Base-by-base conservation (phyloP, 2,329 filamentous ascomycete species). In the Tolypocladium tundrense region DNA sequence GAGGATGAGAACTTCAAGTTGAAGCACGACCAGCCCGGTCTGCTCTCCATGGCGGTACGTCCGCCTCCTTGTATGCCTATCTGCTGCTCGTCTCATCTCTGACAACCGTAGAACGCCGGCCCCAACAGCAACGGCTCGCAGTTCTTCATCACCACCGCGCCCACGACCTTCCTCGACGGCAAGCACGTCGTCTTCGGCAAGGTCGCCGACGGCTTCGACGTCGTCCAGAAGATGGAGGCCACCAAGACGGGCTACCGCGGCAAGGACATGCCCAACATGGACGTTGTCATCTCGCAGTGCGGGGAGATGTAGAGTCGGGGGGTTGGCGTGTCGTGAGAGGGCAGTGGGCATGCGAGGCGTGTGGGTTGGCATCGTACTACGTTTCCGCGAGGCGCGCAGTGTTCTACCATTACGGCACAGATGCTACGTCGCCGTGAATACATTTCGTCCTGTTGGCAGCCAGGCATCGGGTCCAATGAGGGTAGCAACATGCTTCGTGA, bases 131-230 rank as follows among this genome's bases (percentile, higher is more conserved):
- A 97, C 72, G 94, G 94, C 42, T 91, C 86, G 60, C 94, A 97
- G 70, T 99, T 99, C 79, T 99, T 99, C 80, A 93, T 97, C 76
- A 97, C 92, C 2, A 94, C 90, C 0, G 88, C 88, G 2, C 80
- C 88, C 6, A 94, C 93, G 0, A 90, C 91, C 1, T 95, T 95
- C 69, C 77, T 99, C 33, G 88, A 97, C 73, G 84, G 83, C 68
- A 97, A 97, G 75, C 94, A 99, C 72, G 91, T 96, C 58, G 92
- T 97, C 21, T 97, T 97, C 67, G 94, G 94, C 55, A 87, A 89
- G 70, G 93, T 97, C 1, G 79, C 91, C 51, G 89, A 92, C 45
- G 92, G 93, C 42, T 88, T 97, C 83, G 91, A 97, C 60, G 85
- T 97, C 7, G 89, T 97, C 50, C 82, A 80, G 64, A 97, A 96